These are phyloP conservation scores for Phytophthora sp. DNA, from an alignment of 352 stramenopile genomes.

Conservation along the genomic window DNA sequence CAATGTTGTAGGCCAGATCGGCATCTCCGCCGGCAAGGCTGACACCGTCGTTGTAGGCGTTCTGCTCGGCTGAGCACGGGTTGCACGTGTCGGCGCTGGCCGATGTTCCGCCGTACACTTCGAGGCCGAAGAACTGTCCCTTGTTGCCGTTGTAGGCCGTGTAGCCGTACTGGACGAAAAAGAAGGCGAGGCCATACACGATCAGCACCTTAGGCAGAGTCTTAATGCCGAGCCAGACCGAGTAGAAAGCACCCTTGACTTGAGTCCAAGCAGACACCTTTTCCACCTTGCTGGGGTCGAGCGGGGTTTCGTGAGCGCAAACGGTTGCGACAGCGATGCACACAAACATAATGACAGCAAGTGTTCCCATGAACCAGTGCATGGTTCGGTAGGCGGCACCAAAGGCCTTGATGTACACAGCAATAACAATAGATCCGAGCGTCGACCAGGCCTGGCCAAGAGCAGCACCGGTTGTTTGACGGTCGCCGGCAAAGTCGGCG, in stretches of 20 bases:
- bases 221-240: conserved; percentile 44
- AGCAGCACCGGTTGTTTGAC: conserved; percentile 51
- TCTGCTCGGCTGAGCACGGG: conserved; percentile 29
- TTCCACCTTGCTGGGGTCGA: conserved; percentile 27
- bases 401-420: conserved; percentile 50
- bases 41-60: conserved; percentile 45
- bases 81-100: conserved; percentile 40
- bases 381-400: conserved; percentile 48
- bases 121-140: conserved; percentile 43
- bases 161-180: conserved; percentile 39
- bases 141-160: conserved; percentile 38
- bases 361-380: conserved; percentile 44
- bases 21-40: conserved; percentile 40
- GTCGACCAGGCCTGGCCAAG: conserved; percentile 50
- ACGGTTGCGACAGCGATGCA: conserved; percentile 33
- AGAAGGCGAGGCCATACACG: conserved; percentile 36
- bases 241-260: conserved; percentile 37
- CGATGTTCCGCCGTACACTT: conserved; percentile 35
- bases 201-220: conserved; percentile 42
- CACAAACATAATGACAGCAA: conserved; percentile 45
- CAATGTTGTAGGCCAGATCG: conserved; percentile 39
- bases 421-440: conserved; percentile 25
- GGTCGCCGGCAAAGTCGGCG: conserved; percentile 53
- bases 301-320: conserved; percentile 41
- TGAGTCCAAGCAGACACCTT: conserved; percentile 13